Conservation (phyloP, 192 early-diverging fungal genomes). For the Chytriomyces sp. region DNA sequence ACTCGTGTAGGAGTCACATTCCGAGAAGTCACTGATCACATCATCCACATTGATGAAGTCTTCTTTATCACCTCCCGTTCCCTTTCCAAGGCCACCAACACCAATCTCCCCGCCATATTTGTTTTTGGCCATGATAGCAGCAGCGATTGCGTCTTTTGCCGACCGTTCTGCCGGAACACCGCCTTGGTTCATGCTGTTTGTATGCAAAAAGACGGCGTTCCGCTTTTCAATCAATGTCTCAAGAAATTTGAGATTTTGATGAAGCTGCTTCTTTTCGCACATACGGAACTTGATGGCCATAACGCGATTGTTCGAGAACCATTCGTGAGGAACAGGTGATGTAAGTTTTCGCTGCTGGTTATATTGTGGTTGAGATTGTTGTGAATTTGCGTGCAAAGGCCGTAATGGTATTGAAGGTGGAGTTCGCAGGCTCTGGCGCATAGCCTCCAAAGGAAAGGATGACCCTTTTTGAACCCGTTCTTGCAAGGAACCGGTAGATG, state of each 20-base stretch:
- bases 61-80: too few species aligned
- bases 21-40: too few species aligned
- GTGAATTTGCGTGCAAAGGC: background rate
- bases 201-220: background rate
- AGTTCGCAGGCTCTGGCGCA: background rate
- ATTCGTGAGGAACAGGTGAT: background rate
- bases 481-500: background rate
- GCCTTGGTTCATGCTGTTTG: too few species aligned
- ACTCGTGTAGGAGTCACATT: too few species aligned
- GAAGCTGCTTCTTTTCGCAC: slow-evolving; percentile 12
- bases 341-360: background rate
- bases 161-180: too few species aligned
- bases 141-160: too few species aligned
- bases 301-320: slow-evolving; percentile 6
- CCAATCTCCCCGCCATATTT: too few species aligned
- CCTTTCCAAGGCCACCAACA: too few species aligned
- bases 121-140: too few species aligned
- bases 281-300: slow-evolving; percentile 15
- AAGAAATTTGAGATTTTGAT: background rate
- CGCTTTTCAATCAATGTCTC: slow-evolving; percentile 10
- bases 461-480: background rate
- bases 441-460: background rate
- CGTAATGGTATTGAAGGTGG: background rate
- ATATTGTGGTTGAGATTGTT: background rate
- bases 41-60: too few species aligned